Evolutionary conservation across 2,329 filamentous ascomycete genomes (phyloP), one percentile per base, ranked within the genome.

Genomic region (Orbilia brochopaga): DNA sequence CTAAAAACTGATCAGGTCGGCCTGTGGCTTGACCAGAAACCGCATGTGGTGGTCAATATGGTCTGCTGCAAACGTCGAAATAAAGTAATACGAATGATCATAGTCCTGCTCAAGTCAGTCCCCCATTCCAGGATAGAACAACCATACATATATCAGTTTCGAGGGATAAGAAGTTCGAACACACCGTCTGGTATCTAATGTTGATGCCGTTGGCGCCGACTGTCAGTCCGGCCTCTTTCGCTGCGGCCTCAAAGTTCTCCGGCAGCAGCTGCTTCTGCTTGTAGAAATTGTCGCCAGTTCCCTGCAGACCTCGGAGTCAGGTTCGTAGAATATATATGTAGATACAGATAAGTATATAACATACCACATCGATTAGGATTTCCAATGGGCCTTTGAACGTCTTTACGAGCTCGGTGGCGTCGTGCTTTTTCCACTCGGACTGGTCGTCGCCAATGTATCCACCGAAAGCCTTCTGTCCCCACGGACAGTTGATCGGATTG

Each of bases 81-180:
- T 95, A 81, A 96, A 97, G 81, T 87, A 99, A 82, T 99, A 99
- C 74, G 91, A 96, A 82, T 99, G 94, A 80, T 99, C 94, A 79
- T 99, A 97, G 73, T 88, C 92, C 81, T 90, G 3, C n/a, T 4
- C 19, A 10, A n/a, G 24, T 35, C 44, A 17, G n/a, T 2, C 42
- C 8, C 24, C 17, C 15, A 24, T 27, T 10, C 3, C 5, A 27
- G 23, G 17, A n/a, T 51, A 6, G 46, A 40, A n/a, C 19, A 23
- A 17, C n/a, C 4, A n/a, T 7, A 8, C 5, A 19, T 5, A 21
- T 19, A 19, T 32, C n/a, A 19, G 6, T 24, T 46, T 15, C 27
- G 52, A 32, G 10, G 35, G 23, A n/a, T 15, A 30, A 19, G 30
- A 55, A 46, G 35, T n/a, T 21, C 23, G 13, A 57, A 79, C 84